Conservation (phyloP, 2,329 filamentous ascomycete genomes). For the Bipolaris sorokiniana region DNA sequence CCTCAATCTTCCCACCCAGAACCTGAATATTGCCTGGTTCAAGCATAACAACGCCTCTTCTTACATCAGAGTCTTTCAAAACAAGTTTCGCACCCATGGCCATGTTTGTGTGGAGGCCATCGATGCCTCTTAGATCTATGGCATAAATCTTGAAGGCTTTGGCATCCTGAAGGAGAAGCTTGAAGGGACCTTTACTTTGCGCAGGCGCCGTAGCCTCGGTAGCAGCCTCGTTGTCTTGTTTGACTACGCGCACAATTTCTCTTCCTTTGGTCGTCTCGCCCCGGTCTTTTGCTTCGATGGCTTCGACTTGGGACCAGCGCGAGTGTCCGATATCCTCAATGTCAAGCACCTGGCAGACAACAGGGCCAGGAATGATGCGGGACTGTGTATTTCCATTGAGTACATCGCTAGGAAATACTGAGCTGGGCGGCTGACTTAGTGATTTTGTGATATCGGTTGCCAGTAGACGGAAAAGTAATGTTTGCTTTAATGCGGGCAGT, state of each 20-base stretch:
- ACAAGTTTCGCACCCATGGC: conserved; percentile 83
- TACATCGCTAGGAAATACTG: conserved; percentile 65
- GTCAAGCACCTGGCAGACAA: conserved; percentile 83
- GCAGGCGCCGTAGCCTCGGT: conserved; percentile 29
- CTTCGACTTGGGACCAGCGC: conserved; percentile 86
- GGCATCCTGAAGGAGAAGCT: conserved; percentile 81
- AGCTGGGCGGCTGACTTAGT: conserved; percentile 50
- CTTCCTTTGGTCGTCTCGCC: conserved; percentile 77
- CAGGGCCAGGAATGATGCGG: conserved; percentile 62
- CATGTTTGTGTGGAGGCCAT: conserved; percentile 69
- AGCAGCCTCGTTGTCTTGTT: conserved; percentile 55
- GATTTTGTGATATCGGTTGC: conserved; percentile 75
- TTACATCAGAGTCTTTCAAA: conserved; percentile 69
- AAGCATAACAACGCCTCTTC: conserved; percentile 79
- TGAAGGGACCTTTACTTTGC: conserved; percentile 69
- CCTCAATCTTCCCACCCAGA: conserved; percentile 87
- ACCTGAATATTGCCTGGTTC: conserved; percentile 71
- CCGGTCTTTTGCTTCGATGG: conserved; percentile 73
- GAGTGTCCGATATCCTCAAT: conserved; percentile 81
- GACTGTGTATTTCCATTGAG: conserved; percentile 63
- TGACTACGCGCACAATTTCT: conserved; percentile 77
- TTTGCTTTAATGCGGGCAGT: conserved; percentile 74
- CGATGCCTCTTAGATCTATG: conserved; percentile 72
- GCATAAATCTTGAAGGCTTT: conserved; percentile 69
- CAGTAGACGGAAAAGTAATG: conserved; percentile 80